A percentile compares a stretch with the other conserved stretches of the same genome.
These are phyloP conservation scores for Paraphoma sp. DNA, from an alignment of 2,329 filamentous ascomycete species.

Conservation along the genomic window DNA sequence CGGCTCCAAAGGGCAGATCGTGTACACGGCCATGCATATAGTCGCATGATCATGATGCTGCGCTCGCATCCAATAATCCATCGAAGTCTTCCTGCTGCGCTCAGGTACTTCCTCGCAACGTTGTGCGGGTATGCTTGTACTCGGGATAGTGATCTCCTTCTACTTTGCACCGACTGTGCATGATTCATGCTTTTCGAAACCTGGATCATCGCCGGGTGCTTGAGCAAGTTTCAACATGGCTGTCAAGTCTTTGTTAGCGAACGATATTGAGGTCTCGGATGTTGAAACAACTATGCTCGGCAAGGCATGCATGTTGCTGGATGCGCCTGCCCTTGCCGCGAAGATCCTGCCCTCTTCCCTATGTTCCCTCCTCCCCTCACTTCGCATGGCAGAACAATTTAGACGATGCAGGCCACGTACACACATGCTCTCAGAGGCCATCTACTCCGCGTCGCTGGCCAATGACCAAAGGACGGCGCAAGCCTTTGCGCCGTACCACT, in stretches of 20 bases:
- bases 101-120: conserved; percentile 3
- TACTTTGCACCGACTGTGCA: neutral
- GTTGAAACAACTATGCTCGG: conserved; percentile 4
- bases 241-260: neutral
- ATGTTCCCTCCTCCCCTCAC: conserved; percentile 5
- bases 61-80: neutral
- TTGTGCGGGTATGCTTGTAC: conserved; percentile 2
- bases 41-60: conserved; percentile 14
- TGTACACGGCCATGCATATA: conserved; percentile 7
- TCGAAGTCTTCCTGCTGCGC: neutral
- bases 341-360: conserved; percentile 5
- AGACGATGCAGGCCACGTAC: conserved; percentile 14
- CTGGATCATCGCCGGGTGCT: neutral
- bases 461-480: conserved; percentile 2
- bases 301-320: neutral
- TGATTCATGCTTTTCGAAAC: neutral
- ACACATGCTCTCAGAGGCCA: conserved; percentile 1
- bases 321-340: conserved; percentile 9
- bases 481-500: neutral
- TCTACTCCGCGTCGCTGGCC: neutral
- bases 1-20: neutral
- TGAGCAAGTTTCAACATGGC: neutral
- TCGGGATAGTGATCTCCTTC: neutral
- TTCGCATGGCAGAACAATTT: conserved; percentile 13
- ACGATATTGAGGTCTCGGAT: neutral